Conservation (phyloP, 2,329 filamentous ascomycete species). For the Aspergillus sp. region DNA sequence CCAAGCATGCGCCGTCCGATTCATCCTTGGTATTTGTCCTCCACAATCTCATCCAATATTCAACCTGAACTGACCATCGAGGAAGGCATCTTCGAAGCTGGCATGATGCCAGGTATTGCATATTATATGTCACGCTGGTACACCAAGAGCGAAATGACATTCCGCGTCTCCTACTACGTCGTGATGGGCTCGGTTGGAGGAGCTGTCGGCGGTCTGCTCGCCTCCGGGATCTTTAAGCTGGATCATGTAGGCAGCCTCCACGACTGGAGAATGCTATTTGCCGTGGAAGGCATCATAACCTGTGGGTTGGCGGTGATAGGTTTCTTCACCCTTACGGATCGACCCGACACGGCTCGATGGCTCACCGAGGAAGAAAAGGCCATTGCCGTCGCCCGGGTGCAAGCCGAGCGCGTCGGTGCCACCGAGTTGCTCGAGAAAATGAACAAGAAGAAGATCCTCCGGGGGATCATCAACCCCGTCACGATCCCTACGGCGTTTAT, state of each 20-base stretch:
- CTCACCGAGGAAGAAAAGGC: slow-evolving; percentile 65
- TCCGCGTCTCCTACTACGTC: slow-evolving; percentile 66
- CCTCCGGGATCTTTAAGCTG: slow-evolving; percentile 62
- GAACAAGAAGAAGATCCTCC: slow-evolving; percentile 57
- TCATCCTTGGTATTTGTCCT: slow-evolving; percentile 47
- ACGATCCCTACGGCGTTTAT: slow-evolving; percentile 57
- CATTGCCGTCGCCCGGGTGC: slow-evolving; percentile 65
- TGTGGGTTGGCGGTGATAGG: slow-evolving; percentile 56
- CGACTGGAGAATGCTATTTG: slow-evolving; percentile 70
- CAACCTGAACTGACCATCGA: no score
- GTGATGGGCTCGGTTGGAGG: slow-evolving; percentile 69
- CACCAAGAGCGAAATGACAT: slow-evolving; percentile 63
- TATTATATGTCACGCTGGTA: slow-evolving; percentile 75
- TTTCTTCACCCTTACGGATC: slow-evolving; percentile 66
- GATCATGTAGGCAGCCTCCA: slow-evolving; percentile 56
- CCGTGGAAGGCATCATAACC: slow-evolving; percentile 68
- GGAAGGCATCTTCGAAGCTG: slow-evolving; percentile 65
- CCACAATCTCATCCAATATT: no score
- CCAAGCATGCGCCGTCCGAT: slow-evolving; percentile 61
- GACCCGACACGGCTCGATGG: slow-evolving; percentile 67
- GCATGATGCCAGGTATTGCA: slow-evolving; percentile 70
- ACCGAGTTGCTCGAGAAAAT: slow-evolving; percentile 65
- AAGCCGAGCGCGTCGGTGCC: slow-evolving; percentile 64
- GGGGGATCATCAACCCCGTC: slow-evolving; percentile 65
- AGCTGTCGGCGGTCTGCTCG: slow-evolving; percentile 67